These are phyloP conservation scores for Musa acuminata DNA, from an alignment of 176 grass and related monocot species.

Conservation along the genomic window DNA sequence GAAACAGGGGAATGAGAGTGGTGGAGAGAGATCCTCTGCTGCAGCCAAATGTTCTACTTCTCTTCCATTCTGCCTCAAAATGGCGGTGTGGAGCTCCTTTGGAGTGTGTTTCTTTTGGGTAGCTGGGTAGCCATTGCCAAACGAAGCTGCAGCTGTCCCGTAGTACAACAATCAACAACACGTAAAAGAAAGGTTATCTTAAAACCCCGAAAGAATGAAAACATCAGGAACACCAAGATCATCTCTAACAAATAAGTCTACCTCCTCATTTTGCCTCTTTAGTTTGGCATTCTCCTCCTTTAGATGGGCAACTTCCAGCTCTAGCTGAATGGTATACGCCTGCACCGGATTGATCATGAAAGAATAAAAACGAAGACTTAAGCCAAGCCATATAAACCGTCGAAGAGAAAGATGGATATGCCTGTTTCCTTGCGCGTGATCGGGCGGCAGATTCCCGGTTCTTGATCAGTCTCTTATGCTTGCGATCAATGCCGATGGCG, in stretches of 20 bases:
- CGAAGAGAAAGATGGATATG: background rate
- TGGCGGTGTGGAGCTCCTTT: slow-evolving; percentile 6
- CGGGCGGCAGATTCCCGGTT: slow-evolving; percentile 18
- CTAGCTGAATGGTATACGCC: slow-evolving; percentile 10
- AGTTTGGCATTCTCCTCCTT: slow-evolving; percentile 14
- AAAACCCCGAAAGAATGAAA: too few species aligned
- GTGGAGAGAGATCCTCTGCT: too few species aligned
- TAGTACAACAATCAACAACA: background rate
- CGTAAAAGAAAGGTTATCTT: background rate
- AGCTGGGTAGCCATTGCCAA: background rate
- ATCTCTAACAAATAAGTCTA: background rate
- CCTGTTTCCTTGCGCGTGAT: slow-evolving; percentile 20
- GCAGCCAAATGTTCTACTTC: too few species aligned
- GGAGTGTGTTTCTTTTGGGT: background rate
- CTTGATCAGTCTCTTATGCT: slow-evolving; percentile 19
- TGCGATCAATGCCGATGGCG: background rate
- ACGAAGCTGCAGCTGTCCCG: background rate
- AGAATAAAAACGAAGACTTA: too few species aligned
- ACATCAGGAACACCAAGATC: background rate
- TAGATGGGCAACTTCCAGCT: slow-evolving; percentile 8
- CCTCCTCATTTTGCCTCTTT: slow-evolving; percentile 15
- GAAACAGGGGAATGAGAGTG: too few species aligned
- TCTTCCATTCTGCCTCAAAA: slow-evolving; percentile 3
- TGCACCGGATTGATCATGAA: background rate
- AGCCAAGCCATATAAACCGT: too few species aligned